Base-by-base conservation (phyloP, 2,329 filamentous ascomycete genomes). In the Myriosclerotinia scirpicola region DNA sequence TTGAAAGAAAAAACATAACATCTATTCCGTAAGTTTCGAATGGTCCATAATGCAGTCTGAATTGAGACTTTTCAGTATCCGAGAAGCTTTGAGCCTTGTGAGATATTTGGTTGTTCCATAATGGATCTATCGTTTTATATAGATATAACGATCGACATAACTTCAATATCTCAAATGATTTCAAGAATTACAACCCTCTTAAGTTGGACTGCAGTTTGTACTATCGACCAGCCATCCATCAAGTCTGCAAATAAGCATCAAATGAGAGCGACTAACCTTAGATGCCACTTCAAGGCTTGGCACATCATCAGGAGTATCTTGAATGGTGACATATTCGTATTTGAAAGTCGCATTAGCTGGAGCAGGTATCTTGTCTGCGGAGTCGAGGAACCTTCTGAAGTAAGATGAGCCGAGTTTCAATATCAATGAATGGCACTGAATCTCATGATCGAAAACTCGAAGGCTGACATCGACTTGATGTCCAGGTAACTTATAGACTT, bases 271-370 rank as follows among this genome's bases (percentile, higher is more conserved):
- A 26, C 38, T 30, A 12, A 44, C 38, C 15, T 58, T 58, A 7
- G 5, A 20, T 30, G 15, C 38, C 9, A n/a, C 22, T 58, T 58
- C 22, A 5, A 44, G 22, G 15, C 15, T 30, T 58, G 38, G 22
- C 17, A 58, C 15, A 30, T 44, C 38, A 2, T 44, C 36, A 11
- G 54, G 7, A 11, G 20, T 2, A 20, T 26, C 38, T 20, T 44
- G 38, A 58, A 44, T 58, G 15, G 54, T 58, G 40, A 58, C 22
- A 6, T 42, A 58, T 44, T 58, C 14, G 9, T 26, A 58, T 30
- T 44, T 44, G 9, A 42, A 58, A 1, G n/a, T 58, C 9, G 54
- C 22, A 30, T 58, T 30, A 14, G 22, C n/a, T 17, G 38, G 15
- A 58, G 38, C 8, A 5, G 38, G 9, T 5, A 8, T 1, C n/a